These are phyloP conservation scores for Oryza coarctata DNA, from an alignment of 176 grass and related monocot species.

Conservation along the genomic window DNA sequence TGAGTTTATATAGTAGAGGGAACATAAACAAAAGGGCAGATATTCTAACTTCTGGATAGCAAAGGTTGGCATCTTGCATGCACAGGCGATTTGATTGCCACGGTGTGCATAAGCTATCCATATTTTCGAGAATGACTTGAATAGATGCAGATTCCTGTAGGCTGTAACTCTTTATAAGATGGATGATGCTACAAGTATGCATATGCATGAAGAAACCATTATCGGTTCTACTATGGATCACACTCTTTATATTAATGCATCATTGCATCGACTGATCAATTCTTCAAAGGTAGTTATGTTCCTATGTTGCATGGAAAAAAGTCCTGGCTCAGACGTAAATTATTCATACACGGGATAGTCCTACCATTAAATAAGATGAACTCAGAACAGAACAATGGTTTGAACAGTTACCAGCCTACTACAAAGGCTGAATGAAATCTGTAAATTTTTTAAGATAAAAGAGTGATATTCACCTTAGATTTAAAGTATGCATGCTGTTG, in stretches of 20 bases:
- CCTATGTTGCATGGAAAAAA: neutral
- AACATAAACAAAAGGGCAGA: constrained; percentile 51
- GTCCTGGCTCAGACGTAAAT: neutral
- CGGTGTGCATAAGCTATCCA: constrained; percentile 57
- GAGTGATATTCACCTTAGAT: too few relatives aligned
- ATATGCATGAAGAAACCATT: constrained; percentile 30
- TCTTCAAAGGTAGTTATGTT: neutral
- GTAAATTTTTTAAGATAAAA: too few relatives aligned
- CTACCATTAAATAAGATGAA: neutral
- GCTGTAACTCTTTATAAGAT: constrained; percentile 33
- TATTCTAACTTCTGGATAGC: constrained; percentile 58
- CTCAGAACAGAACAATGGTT: neutral
- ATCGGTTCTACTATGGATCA: neutral
- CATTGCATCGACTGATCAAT: neutral
- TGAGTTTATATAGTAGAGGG: constrained; percentile 69
- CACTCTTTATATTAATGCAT: neutral
- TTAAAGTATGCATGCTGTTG: too few relatives aligned
- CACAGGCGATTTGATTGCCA: constrained; percentile 69
- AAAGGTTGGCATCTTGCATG: constrained; percentile 46
- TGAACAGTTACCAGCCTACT: constrained; percentile 1
- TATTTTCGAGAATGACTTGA: constrained; percentile 57
- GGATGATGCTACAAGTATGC: constrained; percentile 17
- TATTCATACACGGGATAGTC: neutral
- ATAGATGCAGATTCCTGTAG: constrained; percentile 54
- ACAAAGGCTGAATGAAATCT: neutral